Base-by-base conservation (phyloP, 2,329 filamentous ascomycete species). In the Parafenestella ontariensis region DNA sequence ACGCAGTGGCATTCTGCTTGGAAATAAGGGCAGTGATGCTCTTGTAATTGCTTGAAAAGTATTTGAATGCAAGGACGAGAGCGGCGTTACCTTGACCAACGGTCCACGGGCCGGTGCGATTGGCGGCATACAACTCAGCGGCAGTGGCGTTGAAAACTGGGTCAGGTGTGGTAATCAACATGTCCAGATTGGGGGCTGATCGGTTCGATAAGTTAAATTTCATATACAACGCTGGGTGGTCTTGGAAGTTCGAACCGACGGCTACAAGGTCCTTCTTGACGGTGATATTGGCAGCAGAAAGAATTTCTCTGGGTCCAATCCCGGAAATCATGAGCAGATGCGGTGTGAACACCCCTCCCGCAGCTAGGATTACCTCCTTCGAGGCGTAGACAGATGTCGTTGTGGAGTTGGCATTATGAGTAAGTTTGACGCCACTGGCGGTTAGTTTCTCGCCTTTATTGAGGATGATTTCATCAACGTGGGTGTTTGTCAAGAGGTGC, bases 351-450 rank as follows among this genome's bases (percentile, higher is more conserved):
- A 81, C 36, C 84, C 63, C 75, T 24, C 79, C 82, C 0, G 87
- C 87, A 0, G 85, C 85, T 2, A 89, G 69, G 33, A 89, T 81
- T 8, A 88, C 80, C 58, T 89, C 87, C 15, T 53, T 58, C 13
- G 45, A 58, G 1, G 69, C 68, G n/a, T 58, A 66, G 11, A 67
- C 66, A 33, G 57, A 43, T 8, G 60, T 62, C 7, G 62, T 43
- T 0, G 64, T 60, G 5, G 59, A 55, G 45, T 65, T 64, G 3
- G 46, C 49, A 1, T 61, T 58, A 2, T 64, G 66, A n/a, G 55
- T 57, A 24, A 55, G 65, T 39, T 68, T 59, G 3, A 68, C 58
- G 1, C 65, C 65, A n/a, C 48, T 66, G 15, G 66, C 64, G 7
- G 53, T 60, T 61, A 54, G 3, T 58, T 51, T 3, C 62, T 56